These are phyloP conservation scores for Aspergillus luchuensis DNA, from an alignment of 2,329 filamentous ascomycete genomes.

Conservation along the genomic window DNA sequence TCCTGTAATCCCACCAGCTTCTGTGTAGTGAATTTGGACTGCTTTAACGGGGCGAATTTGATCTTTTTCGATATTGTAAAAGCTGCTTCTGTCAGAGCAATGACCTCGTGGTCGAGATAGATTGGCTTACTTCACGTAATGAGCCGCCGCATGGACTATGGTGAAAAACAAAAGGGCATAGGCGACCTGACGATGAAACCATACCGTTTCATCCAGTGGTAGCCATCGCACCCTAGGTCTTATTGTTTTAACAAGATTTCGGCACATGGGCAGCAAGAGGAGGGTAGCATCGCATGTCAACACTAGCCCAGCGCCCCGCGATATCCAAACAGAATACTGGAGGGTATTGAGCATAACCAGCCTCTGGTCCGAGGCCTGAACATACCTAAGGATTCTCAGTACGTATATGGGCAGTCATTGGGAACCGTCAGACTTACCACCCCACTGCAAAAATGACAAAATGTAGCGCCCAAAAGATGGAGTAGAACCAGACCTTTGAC, in stretches of 20 bases:
- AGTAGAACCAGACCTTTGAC: slow-evolving; percentile 74
- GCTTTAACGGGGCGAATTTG: slow-evolving; percentile 81
- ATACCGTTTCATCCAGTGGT: slow-evolving; percentile 93
- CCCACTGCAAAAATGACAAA: slow-evolving; percentile 77
- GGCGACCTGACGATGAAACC: slow-evolving; percentile 94
- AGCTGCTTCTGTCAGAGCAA: slow-evolving; percentile 56
- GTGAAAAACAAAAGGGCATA: slow-evolving; percentile 86
- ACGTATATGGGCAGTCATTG: not conserved
- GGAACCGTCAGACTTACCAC: slow-evolving; percentile 64
- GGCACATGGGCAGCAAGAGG: slow-evolving; percentile 91
- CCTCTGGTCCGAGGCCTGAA: slow-evolving; percentile 69
- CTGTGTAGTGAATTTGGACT: slow-evolving; percentile 85
- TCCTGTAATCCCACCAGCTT: slow-evolving; percentile 89
- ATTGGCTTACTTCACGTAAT: slow-evolving; percentile 84
- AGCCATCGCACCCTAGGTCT: slow-evolving; percentile 85
- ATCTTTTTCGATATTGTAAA: slow-evolving; percentile 88
- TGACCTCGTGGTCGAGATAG: too few relatives aligned
- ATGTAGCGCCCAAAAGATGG: slow-evolving; percentile 79
- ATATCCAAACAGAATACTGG: slow-evolving; percentile 90
- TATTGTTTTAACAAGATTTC: slow-evolving; percentile 80
- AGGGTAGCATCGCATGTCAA: slow-evolving; percentile 81
- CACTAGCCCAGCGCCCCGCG: slow-evolving; percentile 85
- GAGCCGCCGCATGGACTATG: slow-evolving; percentile 71
- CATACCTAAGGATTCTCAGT: slow-evolving; percentile 62
- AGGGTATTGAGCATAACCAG: slow-evolving; percentile 79